These are phyloP conservation scores for Lipomyces lipofer DNA, from an alignment of 805 yeast species.

Conservation along the genomic window DNA sequence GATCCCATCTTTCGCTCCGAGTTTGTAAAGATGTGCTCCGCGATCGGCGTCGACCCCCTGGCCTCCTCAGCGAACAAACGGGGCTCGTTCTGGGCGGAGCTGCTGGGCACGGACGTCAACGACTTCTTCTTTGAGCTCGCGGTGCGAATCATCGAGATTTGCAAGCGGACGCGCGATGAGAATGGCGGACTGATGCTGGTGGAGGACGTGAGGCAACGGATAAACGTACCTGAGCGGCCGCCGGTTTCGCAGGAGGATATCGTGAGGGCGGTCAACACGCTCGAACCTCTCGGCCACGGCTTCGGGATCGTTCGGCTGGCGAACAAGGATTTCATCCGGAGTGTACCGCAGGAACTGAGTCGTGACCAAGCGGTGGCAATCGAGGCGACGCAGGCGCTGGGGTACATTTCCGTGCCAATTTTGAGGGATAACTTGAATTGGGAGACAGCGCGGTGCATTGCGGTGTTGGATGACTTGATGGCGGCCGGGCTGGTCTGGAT, in stretches of 20 bases:
- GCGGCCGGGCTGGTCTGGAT: slow-evolving; percentile 84
- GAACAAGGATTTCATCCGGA: slow-evolving; percentile 55
- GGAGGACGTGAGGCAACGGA: slow-evolving; percentile 49
- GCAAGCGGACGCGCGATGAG: slow-evolving; percentile 64
- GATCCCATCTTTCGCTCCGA: slow-evolving; percentile 67
- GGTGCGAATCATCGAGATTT: slow-evolving; percentile 72
- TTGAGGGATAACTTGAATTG: slow-evolving; percentile 75
- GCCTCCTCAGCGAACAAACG: slow-evolving; percentile 37
- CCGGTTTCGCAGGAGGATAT: slow-evolving; percentile 52
- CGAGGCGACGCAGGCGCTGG: slow-evolving; percentile 74
- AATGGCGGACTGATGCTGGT: slow-evolving; percentile 83
- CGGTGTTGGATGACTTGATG: slow-evolving; percentile 68
- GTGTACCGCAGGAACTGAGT: slow-evolving; percentile 63
- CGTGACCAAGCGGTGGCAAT: slow-evolving; percentile 69
- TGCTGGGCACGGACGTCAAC: slow-evolving; percentile 41
- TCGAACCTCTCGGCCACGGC: slow-evolving; percentile 68
- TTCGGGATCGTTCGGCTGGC: slow-evolving; percentile 62
- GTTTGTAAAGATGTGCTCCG: slow-evolving; percentile 72
- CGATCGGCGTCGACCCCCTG: slow-evolving; percentile 84
- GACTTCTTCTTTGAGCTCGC: slow-evolving; percentile 70
- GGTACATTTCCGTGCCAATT: slow-evolving; percentile 65
- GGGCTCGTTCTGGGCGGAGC: slow-evolving; percentile 42
- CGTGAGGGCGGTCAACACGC: slow-evolving; percentile 52
- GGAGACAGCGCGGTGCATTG: slow-evolving; percentile 60
- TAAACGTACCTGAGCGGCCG: slow-evolving; percentile 9